A percentile compares a stretch with the other conserved stretches of the same genome.
Evolutionary conservation across 2,329 filamentous ascomycete species (phyloP).

Genomic region (Hypocreales sp.): DNA sequence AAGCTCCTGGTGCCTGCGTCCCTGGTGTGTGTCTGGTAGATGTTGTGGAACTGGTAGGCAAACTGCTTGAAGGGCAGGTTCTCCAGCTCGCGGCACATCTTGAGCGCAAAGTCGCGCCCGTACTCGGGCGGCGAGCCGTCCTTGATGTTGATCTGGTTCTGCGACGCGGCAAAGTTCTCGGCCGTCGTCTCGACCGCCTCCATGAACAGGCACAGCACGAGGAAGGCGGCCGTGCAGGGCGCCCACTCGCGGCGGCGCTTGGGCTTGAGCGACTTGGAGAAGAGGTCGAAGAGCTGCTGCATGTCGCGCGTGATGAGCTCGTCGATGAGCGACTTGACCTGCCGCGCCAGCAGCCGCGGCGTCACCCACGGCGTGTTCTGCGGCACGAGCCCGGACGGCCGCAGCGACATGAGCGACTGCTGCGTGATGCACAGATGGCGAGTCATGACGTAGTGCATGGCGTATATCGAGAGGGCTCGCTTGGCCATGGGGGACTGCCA

Average conservation of each 20-base stretch:
- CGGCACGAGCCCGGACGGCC: slow-evolving; percentile 24
- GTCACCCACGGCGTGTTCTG: slow-evolving; percentile 30
- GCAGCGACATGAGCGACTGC: slow-evolving; percentile 24
- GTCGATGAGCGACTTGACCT: slow-evolving; percentile 41
- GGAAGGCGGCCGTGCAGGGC: slow-evolving; percentile 38
- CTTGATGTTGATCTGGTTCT: slow-evolving; percentile 32
- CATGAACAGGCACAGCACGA: slow-evolving; percentile 43
- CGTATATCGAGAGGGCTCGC: slow-evolving; percentile 36
- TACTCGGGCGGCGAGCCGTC: slow-evolving; percentile 20
- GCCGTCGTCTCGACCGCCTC: slow-evolving; percentile 37
- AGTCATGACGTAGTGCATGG: slow-evolving; percentile 41
- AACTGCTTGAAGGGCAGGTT: slow-evolving; percentile 46
- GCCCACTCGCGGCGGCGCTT: slow-evolving; percentile 38
- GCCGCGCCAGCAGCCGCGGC: slow-evolving; percentile 36
- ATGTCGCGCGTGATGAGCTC: slow-evolving; percentile 37
- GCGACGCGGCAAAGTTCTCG: slow-evolving; percentile 33
- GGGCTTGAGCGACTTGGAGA: slow-evolving; percentile 36
- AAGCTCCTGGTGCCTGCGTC: slow-evolving; percentile 33
- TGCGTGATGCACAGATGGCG: slow-evolving; percentile 36
- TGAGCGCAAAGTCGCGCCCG: slow-evolving; percentile 27
- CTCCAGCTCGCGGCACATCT: slow-evolving; percentile 34
- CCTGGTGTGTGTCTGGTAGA: slow-evolving; percentile 40
- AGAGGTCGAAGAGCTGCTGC: slow-evolving; percentile 33
- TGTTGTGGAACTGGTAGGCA: slow-evolving; percentile 42
- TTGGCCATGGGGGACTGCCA: slow-evolving; percentile 31